Evolutionary conservation across 2,329 filamentous ascomycete genomes (phyloP).

Genomic region (Chaetomium strumarium): DNA sequence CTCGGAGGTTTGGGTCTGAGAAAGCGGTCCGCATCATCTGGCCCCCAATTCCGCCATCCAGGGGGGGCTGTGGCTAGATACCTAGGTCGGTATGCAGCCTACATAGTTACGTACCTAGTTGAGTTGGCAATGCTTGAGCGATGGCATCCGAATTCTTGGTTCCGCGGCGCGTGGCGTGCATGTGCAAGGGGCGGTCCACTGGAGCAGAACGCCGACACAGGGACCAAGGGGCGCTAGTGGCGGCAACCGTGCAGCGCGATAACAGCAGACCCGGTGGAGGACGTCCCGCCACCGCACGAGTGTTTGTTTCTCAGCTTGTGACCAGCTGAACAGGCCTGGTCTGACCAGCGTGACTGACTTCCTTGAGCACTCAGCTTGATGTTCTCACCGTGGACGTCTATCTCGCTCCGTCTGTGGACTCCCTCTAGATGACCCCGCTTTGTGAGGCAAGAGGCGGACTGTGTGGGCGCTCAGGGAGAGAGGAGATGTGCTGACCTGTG

Average conservation of each 20-base stretch:
- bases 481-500: slow-evolving; percentile 14
- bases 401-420: background rate
- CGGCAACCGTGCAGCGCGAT: background rate
- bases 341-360: background rate
- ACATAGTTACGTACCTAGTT: background rate
- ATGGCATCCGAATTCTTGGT: slow-evolving; percentile 3
- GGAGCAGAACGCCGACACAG: slow-evolving; percentile 4
- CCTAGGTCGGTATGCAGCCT: no score
- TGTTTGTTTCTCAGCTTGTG: background rate
- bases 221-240: background rate
- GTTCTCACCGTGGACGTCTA: background rate
- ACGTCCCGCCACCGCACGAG: background rate
- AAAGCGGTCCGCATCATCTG: background rate
- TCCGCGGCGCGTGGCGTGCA: slow-evolving; percentile 16
- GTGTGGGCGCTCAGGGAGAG: background rate
- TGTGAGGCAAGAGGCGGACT: background rate
- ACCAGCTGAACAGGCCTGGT: background rate
- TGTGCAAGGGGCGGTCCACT: slow-evolving; percentile 9
- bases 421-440: slow-evolving; percentile 1
- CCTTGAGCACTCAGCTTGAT: background rate
- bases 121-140: background rate
- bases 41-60: slow-evolving; percentile 16
- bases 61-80: slow-evolving; percentile 12
- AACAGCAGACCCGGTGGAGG: background rate
- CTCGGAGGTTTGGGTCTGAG: no score